A percentile compares a stretch with the other conserved stretches of the same genome.
Conservation (phyloP, 768 basidiomycete species). For the Psilocybe cubensis region DNA sequence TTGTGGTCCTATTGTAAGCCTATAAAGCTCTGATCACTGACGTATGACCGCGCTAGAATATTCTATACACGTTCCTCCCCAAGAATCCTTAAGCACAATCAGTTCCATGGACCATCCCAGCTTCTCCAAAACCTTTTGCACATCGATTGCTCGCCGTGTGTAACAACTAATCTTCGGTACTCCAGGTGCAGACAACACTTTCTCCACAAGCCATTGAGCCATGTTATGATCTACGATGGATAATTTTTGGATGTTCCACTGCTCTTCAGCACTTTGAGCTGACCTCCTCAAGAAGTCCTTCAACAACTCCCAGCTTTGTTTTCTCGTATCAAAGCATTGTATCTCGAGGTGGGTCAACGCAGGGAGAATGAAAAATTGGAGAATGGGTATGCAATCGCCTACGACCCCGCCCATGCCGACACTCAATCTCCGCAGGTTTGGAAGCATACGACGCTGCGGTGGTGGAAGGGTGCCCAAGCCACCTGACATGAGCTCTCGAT, state of each 20-base stretch:
- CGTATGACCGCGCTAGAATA: neutral
- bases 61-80: neutral
- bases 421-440: neutral
- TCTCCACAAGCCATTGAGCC: neutral
- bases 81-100: neutral
- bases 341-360: neutral
- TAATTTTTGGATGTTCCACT: neutral
- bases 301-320: neutral
- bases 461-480: neutral
- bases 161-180: neutral
- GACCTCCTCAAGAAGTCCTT: neutral
- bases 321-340: neutral
- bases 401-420: neutral
- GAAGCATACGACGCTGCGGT: neutral
- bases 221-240: neutral
- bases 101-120: neutral
- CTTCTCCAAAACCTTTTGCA: neutral
- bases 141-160: neutral
- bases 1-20: neutral
- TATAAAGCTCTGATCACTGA: neutral
- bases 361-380: constrained; percentile 4
- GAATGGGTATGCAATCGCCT: constrained; percentile 4
- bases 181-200: neutral
- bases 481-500: neutral
- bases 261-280: neutral